Conservation (phyloP, 1,139 yeast species). For the Geotrichum restrictum region DNA sequence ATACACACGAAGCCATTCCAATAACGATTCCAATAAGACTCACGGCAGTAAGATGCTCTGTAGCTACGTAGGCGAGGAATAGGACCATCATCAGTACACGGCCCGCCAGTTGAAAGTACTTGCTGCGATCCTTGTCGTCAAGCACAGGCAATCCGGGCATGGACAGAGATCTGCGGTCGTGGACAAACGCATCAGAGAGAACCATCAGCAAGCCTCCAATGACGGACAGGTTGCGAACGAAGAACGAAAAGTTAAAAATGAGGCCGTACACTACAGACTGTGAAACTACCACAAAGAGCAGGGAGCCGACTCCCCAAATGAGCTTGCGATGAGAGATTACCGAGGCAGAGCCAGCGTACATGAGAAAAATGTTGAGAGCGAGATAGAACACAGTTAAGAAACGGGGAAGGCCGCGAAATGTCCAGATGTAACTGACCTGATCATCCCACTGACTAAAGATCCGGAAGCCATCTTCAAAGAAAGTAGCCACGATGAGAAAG, state of each 20-base stretch:
- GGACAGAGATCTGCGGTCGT: slow-evolving; percentile 63
- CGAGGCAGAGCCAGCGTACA: slow-evolving; percentile 70
- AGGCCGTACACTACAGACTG: slow-evolving; percentile 92
- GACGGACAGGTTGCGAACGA: slow-evolving; percentile 81
- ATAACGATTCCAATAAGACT: slow-evolving; percentile 62
- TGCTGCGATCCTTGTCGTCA: slow-evolving; percentile 76
- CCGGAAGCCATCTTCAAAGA: slow-evolving; percentile 83
- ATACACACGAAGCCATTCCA: slow-evolving; percentile 68
- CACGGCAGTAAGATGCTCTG: slow-evolving; percentile 68
- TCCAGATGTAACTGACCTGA: slow-evolving; percentile 80
- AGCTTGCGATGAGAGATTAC: slow-evolving; percentile 70
- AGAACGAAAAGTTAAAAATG: slow-evolving; percentile 74
- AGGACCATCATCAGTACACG: slow-evolving; percentile 79
- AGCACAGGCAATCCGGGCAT: slow-evolving; percentile 91
- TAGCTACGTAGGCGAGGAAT: slow-evolving; percentile 80
- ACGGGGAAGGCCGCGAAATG: slow-evolving; percentile 74
- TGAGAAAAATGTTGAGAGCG: slow-evolving; percentile 57
- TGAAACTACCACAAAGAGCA: slow-evolving; percentile 66
- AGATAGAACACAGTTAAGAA: slow-evolving; percentile 73
- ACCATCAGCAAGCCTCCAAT: slow-evolving; percentile 92
- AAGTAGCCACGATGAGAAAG: slow-evolving; percentile 88
- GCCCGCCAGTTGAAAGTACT: slow-evolving; percentile 84
- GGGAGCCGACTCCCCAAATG: slow-evolving; percentile 65
- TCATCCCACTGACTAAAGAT: slow-evolving; percentile 86
- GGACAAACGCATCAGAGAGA: slow-evolving; percentile 81